Conservation (phyloP, 257 asterid species). For the Vinca minor region DNA sequence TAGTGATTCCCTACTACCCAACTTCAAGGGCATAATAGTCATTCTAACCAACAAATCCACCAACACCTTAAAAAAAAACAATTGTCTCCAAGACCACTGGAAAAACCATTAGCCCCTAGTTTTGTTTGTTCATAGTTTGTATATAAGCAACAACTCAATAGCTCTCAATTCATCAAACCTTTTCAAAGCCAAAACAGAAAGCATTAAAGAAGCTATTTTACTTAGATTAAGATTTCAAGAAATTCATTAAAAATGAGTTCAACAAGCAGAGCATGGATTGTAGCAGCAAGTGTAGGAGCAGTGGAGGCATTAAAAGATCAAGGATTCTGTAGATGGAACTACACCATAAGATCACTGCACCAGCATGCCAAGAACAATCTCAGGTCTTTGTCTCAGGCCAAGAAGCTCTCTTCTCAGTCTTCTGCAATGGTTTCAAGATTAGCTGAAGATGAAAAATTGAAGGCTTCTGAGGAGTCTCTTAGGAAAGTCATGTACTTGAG, state of each 20-base stretch:
- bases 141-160: background rate
- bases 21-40: background rate
- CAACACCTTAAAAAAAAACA: background rate
- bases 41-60: background rate
- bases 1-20: background rate
- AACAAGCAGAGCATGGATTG: constrained; percentile 18
- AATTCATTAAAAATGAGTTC: constrained; percentile 18
- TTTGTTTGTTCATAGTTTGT: background rate
- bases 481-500: constrained; percentile 28
- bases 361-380: constrained; percentile 20
- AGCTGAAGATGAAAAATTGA: background rate
- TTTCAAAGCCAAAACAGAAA: too few relatives aligned
- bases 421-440: background rate
- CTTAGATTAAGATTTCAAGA: background rate
- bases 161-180: background rate
- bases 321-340: constrained; percentile 24
- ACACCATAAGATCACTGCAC: constrained; percentile 4
- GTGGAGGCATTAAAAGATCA: constrained; percentile 25
- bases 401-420: constrained; percentile 12
- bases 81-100: constrained; percentile 3
- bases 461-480: constrained; percentile 22
- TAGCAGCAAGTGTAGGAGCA: constrained; percentile 23
- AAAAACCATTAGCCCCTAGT: background rate
- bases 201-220: background rate
- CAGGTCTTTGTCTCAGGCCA: constrained; percentile 19